Conservation (phyloP, 345 rosid species). For the Garcia nutans region DNA sequence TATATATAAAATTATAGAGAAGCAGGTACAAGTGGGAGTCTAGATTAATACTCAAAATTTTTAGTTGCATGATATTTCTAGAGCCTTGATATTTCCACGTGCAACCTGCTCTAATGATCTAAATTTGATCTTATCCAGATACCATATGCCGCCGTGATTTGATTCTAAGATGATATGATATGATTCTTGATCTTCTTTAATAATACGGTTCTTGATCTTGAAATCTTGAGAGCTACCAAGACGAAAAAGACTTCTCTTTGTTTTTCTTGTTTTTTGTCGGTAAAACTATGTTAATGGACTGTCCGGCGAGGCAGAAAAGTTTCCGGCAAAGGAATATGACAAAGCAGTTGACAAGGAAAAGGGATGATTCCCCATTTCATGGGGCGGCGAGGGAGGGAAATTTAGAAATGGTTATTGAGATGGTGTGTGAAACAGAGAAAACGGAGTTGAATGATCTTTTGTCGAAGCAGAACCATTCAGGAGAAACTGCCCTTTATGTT, state of each 20-base stretch:
- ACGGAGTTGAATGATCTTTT: conserved; percentile 49
- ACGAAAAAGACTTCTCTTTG: neutral
- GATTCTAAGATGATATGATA: neutral
- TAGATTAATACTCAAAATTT: neutral
- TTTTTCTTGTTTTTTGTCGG: neutral
- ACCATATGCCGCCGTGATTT: neutral
- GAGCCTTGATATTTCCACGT: neutral
- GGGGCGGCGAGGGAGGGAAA: conserved; percentile 62
- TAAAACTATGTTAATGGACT: conserved; percentile 18
- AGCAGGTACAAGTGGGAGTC: neutral
- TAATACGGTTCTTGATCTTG: neutral
- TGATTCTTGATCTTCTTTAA: neutral
- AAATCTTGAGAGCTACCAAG: neutral
- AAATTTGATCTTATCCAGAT: neutral
- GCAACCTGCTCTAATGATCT: conserved; percentile 8
- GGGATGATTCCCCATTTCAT: conserved; percentile 70
- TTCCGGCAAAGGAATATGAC: conserved; percentile 51
- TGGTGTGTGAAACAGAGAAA: conserved; percentile 41
- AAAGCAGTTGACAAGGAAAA: conserved; percentile 68
- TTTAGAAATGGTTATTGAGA: conserved; percentile 47
- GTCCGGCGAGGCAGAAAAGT: conserved; percentile 34
- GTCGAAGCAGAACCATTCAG: conserved; percentile 71
- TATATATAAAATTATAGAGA: neutral
- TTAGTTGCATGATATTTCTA: conserved; percentile 12
- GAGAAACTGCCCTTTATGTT: conserved; percentile 81